Conservation (phyloP, 2,329 filamentous ascomycete species). For the Daldinia sp. region DNA sequence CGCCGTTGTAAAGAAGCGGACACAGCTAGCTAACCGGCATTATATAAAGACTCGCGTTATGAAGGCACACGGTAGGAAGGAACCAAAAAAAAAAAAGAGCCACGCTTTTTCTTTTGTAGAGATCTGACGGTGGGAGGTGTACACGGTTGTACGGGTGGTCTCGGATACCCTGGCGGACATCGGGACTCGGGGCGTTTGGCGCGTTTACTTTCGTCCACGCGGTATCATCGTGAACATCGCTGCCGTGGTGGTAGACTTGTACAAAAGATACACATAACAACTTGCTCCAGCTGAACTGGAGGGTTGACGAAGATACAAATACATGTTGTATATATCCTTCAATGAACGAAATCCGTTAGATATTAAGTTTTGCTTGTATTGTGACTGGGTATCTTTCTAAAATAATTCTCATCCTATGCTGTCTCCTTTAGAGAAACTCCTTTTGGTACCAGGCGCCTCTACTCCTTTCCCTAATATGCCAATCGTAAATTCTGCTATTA, state of each 20-base stretch:
- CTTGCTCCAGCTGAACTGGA: conserved; percentile 13
- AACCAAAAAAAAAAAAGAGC: not conserved
- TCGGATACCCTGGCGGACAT: conserved; percentile 20
- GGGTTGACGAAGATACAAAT: conserved; percentile 6
- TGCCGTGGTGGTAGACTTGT: conserved; percentile 9
- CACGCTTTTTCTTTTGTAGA: conserved; percentile 6
- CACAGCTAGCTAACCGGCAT: not conserved
- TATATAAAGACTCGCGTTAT: not conserved
- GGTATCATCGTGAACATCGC: not conserved
- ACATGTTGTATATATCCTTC: conserved; percentile 22
- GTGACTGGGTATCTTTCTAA: conserved; percentile 26
- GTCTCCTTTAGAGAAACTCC: not conserved
- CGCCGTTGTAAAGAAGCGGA: conserved; percentile 35
- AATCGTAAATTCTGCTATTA: not conserved
- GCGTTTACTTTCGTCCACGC: conserved; percentile 4
- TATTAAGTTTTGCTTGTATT: not conserved
- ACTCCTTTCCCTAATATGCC: not conserved
- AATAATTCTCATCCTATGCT: conserved; percentile 3
- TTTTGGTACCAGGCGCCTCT: not conserved
- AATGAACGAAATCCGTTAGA: not conserved
- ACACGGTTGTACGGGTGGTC: conserved; percentile 18
- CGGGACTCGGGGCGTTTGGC: conserved; percentile 20
- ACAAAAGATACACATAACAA: not conserved
- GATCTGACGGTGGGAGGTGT: conserved; percentile 1
- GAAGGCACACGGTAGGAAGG: not conserved